A percentile compares a stretch with the other conserved stretches of the same genome.
Conservation (phyloP, 306 rosid species). For the Gastrolobium villosum region DNA sequence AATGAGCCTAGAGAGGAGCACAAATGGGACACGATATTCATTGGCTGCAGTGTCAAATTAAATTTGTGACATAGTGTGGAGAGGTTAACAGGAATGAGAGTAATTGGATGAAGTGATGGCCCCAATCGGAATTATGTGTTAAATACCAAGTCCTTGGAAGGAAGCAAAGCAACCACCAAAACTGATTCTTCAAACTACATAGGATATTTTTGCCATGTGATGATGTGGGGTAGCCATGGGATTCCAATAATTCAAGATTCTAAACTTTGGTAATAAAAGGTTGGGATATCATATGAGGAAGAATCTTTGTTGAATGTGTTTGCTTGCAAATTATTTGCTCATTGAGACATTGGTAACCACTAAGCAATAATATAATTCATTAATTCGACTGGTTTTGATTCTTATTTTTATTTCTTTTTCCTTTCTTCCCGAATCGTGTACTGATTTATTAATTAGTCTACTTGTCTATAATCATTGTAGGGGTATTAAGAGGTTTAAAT, state of each 20-base stretch:
- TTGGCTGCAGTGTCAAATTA: constrained; percentile 1
- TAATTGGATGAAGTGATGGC: constrained; percentile 39
- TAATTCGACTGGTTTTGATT: not conserved
- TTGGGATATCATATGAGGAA: not conserved
- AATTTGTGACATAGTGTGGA: constrained; percentile 17
- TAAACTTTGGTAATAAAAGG: not conserved
- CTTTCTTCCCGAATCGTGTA: not conserved
- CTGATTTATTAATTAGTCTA: not conserved
- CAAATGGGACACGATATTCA: constrained; percentile 20
- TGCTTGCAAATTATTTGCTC: not conserved
- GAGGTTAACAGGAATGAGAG: not conserved
- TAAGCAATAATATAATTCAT: not conserved
- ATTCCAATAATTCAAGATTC: constrained; percentile 47
- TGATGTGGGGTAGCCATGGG: constrained; percentile 33
- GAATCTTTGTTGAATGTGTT: not conserved
- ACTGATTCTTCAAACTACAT: not conserved
- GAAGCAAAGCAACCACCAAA: constrained; percentile 28
- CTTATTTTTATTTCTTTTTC: not conserved
- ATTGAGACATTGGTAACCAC: not conserved
- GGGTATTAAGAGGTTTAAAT: not conserved
- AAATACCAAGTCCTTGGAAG: constrained; percentile 19
- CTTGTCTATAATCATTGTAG: not conserved
- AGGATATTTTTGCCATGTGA: constrained; percentile 19
- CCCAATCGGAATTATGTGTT: constrained; percentile 25
- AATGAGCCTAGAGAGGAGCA: constrained; percentile 3